A percentile compares a stretch with the other conserved stretches of the same genome.
phyloP scores from a whole-genome alignment of 768 basidiomycete genomes.

The Amanita jacksonii region DNA sequence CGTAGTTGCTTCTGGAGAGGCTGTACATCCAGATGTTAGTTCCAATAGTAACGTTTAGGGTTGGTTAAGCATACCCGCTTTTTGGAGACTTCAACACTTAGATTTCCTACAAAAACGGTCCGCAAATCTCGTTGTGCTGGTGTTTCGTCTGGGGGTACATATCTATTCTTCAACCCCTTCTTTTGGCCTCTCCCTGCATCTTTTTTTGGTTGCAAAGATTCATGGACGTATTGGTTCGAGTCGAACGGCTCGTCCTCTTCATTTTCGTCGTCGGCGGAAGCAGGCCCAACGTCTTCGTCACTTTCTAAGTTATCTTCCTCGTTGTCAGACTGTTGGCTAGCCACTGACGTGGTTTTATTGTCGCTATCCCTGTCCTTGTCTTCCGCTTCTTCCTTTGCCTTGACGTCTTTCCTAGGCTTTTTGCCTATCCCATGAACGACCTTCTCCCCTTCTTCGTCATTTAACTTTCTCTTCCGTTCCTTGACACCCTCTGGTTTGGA shows the following conservation, averaged over 20 bases:
- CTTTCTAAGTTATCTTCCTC: neutral
- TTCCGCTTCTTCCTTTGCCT: neutral
- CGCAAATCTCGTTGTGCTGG: slow-evolving; percentile 63
- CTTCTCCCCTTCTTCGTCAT: neutral
- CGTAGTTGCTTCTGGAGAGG: slow-evolving; percentile 66
- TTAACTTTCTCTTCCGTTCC: slow-evolving; percentile 2
- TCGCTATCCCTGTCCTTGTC: neutral
- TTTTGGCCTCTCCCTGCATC: slow-evolving; percentile 14
- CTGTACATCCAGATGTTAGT: slow-evolving; percentile 26
- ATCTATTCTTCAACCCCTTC: slow-evolving; percentile 27
- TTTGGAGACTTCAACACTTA: slow-evolving; percentile 67
- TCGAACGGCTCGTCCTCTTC: neutral
- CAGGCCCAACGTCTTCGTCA: neutral
- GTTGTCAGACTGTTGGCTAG: neutral
- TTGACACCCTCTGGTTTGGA: neutral
- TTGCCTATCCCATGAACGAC: neutral
- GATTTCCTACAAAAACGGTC: slow-evolving; percentile 89
- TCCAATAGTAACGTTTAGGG: neutral
- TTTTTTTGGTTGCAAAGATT: slow-evolving; percentile 35
- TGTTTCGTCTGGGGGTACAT: slow-evolving; percentile 62
- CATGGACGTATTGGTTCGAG: slow-evolving; percentile 44
- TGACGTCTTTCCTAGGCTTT: neutral
- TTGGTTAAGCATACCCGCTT: slow-evolving; percentile 46
- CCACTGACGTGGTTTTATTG: neutral
- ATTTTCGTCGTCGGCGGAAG: neutral